These are phyloP conservation scores for Drechmeria coniospora DNA, from an alignment of 2,329 filamentous ascomycete species.

Conservation along the genomic window DNA sequence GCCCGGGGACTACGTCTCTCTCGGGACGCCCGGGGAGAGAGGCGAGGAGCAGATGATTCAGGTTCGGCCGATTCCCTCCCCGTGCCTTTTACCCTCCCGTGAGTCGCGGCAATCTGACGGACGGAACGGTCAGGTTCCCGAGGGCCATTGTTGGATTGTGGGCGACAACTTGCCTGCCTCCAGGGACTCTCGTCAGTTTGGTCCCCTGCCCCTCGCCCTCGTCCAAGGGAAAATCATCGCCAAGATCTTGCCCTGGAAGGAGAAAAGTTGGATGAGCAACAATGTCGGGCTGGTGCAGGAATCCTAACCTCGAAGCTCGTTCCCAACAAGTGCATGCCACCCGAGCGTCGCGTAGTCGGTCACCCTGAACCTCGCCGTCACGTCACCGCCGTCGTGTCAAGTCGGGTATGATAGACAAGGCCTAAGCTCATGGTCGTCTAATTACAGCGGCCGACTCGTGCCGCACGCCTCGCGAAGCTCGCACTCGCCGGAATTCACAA, in stretches of 20 bases:
- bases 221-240: slow-evolving; percentile 70
- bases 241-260: slow-evolving; percentile 36
- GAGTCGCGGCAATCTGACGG: no score
- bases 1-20: slow-evolving; percentile 60
- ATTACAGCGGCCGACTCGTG: no score
- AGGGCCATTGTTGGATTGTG: slow-evolving; percentile 81
- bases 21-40: slow-evolving; percentile 41
- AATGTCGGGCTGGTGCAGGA: background rate
- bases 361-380: background rate
- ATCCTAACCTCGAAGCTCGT: no score
- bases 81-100: background rate
- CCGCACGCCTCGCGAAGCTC: no score
- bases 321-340: no score
- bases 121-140: slow-evolving; percentile 49
- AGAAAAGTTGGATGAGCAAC: slow-evolving; percentile 34
- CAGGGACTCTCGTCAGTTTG: slow-evolving; percentile 73
- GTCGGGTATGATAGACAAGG: slow-evolving; percentile 11
- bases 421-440: slow-evolving; percentile 15
- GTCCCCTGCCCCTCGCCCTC: slow-evolving; percentile 71
- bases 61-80: slow-evolving; percentile 26
- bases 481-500: no score
- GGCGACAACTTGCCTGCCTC: slow-evolving; percentile 81
- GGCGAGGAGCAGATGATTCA: slow-evolving; percentile 44
- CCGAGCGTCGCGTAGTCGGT: no score
- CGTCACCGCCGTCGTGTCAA: no score